Conservation (phyloP, 331 rosid genomes). For the Saraca asoca region DNA sequence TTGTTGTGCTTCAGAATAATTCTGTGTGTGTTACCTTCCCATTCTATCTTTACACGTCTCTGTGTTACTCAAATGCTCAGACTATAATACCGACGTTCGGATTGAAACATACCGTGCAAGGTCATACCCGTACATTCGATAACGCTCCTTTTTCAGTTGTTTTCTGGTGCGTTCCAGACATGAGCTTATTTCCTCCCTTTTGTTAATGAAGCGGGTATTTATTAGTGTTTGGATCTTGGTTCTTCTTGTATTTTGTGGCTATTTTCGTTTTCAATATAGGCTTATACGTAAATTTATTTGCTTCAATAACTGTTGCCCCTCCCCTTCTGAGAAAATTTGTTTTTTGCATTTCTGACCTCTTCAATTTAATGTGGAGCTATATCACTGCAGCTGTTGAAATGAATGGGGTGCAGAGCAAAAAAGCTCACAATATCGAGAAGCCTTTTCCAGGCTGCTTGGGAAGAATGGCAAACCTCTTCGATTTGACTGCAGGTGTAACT, state of each 20-base stretch:
- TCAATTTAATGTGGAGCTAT: conserved; percentile 29
- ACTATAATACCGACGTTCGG: conserved; percentile 19
- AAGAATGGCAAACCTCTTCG: conserved; percentile 93
- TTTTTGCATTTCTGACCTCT: background rate
- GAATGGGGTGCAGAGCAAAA: conserved; percentile 60
- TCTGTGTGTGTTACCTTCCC: background rate
- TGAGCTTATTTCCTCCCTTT: background rate
- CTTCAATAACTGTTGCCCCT: too few species aligned
- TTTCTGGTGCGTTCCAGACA: background rate
- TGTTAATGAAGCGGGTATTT: conserved; percentile 1
- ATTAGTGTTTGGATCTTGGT: conserved; percentile 30
- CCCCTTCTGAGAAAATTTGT: background rate
- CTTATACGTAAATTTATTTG: too few species aligned
- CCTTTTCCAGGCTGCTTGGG: conserved; percentile 93
- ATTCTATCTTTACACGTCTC: conserved; percentile 7
- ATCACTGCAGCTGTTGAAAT: conserved; percentile 53
- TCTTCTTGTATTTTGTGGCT: background rate
- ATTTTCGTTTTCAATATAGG: background rate
- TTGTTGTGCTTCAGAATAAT: conserved; percentile 9
- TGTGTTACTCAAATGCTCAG: conserved; percentile 4
- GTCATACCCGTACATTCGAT: conserved; percentile 4
- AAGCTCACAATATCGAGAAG: conserved; percentile 56
- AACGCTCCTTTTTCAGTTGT: background rate
- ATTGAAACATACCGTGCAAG: conserved; percentile 20
- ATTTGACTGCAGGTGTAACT: conserved; percentile 62